phyloP scores from a whole-genome alignment of 2,329 filamentous ascomycete species.

The Metarhizium brunneum region DNA sequence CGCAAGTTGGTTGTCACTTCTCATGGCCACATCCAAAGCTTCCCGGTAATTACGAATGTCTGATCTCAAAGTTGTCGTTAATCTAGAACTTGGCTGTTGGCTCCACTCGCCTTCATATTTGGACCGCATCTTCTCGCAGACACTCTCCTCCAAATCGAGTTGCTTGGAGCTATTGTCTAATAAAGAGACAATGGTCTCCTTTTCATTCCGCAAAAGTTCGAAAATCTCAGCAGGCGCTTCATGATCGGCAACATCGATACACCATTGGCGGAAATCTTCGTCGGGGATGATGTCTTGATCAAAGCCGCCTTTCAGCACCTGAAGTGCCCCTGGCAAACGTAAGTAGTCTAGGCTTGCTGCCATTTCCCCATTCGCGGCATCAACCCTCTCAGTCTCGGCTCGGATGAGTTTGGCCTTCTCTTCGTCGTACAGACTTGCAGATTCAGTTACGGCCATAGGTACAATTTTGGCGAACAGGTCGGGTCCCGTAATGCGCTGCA shows the following conservation, averaged over 20 bases:
- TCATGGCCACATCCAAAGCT: slow-evolving; percentile 79
- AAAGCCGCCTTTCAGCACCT: slow-evolving; percentile 85
- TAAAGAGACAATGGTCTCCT: slow-evolving; percentile 60
- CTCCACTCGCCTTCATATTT: slow-evolving; percentile 97
- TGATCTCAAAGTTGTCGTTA: slow-evolving; percentile 78
- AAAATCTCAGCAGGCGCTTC: slow-evolving; percentile 72
- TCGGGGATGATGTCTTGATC: slow-evolving; percentile 84
- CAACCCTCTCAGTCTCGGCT: slow-evolving; percentile 87
- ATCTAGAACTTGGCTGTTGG: slow-evolving; percentile 83
- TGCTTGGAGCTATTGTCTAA: slow-evolving; percentile 79
- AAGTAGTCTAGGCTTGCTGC: slow-evolving; percentile 90
- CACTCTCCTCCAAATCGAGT: slow-evolving; percentile 91
- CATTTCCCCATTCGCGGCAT: slow-evolving; percentile 91
- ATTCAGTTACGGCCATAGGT: slow-evolving; percentile 91
- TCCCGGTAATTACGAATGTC: slow-evolving; percentile 84
- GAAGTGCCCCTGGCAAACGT: slow-evolving; percentile 78
- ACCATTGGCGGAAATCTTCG: slow-evolving; percentile 89
- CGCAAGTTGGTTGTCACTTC: slow-evolving; percentile 77
- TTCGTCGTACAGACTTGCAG: slow-evolving; percentile 93
- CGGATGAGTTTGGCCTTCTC: slow-evolving; percentile 94
- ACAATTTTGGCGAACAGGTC: slow-evolving; percentile 97
- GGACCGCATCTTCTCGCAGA: slow-evolving; percentile 98
- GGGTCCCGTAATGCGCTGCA: slow-evolving; percentile 90
- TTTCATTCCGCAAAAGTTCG: slow-evolving; percentile 68
- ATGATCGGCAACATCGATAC: slow-evolving; percentile 81